Conservation (phyloP, 306 rosid genomes). For the Leucaena leucocephala region DNA sequence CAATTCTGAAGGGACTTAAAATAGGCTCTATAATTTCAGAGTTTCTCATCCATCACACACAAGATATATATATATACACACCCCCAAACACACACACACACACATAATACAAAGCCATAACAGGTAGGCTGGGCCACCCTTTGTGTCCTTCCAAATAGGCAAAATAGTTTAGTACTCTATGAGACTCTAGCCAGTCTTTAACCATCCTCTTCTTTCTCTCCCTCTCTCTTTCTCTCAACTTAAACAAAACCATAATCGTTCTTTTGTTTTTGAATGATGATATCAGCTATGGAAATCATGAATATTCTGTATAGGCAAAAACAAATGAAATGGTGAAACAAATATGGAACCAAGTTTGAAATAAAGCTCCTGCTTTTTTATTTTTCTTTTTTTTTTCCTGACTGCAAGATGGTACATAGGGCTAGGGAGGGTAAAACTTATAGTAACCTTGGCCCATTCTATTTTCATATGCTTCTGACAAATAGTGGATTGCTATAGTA, state of each 20-base stretch:
- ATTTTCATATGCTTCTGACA: constrained; percentile 50
- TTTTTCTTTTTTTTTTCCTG: background rate
- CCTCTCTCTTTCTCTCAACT: background rate
- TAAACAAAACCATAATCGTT: constrained; percentile 9
- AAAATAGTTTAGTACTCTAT: constrained; percentile 7
- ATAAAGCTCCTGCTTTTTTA: constrained; percentile 9
- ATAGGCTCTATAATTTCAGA: constrained; percentile 16
- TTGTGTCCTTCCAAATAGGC: constrained; percentile 28
- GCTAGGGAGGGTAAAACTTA: constrained; percentile 40
- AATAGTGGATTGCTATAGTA: constrained; percentile 43
- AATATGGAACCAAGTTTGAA: constrained; percentile 9
- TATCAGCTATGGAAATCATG: background rate
- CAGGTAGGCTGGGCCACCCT: constrained; percentile 27
- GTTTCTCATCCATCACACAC: constrained; percentile 15
- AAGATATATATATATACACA: background rate
- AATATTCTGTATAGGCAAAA: constrained; percentile 7
- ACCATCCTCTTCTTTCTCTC: background rate
- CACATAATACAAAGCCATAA: constrained; percentile 1
- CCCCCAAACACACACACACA: too few species aligned
- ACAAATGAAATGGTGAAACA: constrained; percentile 5
- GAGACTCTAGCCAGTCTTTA: background rate
- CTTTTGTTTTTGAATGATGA: background rate
- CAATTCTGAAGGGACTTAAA: background rate
- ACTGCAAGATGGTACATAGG: constrained; percentile 26
- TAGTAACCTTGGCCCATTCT: constrained; percentile 46